These are phyloP conservation scores for Trametes maxima DNA, from an alignment of 768 basidiomycete species.

Conservation along the genomic window DNA sequence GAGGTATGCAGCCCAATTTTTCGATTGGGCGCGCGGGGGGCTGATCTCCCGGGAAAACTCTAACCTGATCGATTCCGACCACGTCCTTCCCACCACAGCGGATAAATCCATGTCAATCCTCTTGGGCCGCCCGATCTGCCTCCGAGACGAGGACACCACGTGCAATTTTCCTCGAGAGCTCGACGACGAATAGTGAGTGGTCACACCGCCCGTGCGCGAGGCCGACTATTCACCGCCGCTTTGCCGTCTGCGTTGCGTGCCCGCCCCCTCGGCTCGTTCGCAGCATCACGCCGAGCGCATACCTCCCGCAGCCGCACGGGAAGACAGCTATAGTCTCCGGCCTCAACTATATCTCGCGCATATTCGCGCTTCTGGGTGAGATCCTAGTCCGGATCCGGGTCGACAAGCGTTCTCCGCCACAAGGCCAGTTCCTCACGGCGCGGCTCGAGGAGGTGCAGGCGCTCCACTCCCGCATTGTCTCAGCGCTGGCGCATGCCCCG, in stretches of 20 bases:
- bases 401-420: constrained; percentile 83
- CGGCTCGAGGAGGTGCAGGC: constrained; percentile 84
- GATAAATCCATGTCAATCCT: constrained; percentile 91
- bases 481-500: constrained; percentile 75
- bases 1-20: constrained; percentile 52
- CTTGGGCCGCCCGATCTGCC: constrained; percentile 79
- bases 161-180: constrained; percentile 80
- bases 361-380: constrained; percentile 84
- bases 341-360: constrained; percentile 83
- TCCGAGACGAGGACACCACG: constrained; percentile 90
- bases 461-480: constrained; percentile 74
- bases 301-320: constrained; percentile 85
- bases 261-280: constrained; percentile 8
- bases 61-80: constrained; percentile 21
- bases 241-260: constrained; percentile 9
- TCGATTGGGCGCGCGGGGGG: constrained; percentile 16
- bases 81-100: constrained; percentile 44
- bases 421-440: constrained; percentile 83
- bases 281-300: constrained; percentile 83
- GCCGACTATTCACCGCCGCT: constrained; percentile 36
- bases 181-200: constrained; percentile 84
- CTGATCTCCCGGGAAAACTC: constrained; percentile 12
- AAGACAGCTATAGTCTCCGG: constrained; percentile 86
- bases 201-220: constrained; percentile 7
- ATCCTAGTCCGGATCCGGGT: constrained; percentile 86